Percentiles rank a stretch among this genome's conserved stretches.
These are phyloP conservation scores for Phialocephala subalpina DNA, from an alignment of 2,329 filamentous ascomycete genomes.

Conservation along the genomic window DNA sequence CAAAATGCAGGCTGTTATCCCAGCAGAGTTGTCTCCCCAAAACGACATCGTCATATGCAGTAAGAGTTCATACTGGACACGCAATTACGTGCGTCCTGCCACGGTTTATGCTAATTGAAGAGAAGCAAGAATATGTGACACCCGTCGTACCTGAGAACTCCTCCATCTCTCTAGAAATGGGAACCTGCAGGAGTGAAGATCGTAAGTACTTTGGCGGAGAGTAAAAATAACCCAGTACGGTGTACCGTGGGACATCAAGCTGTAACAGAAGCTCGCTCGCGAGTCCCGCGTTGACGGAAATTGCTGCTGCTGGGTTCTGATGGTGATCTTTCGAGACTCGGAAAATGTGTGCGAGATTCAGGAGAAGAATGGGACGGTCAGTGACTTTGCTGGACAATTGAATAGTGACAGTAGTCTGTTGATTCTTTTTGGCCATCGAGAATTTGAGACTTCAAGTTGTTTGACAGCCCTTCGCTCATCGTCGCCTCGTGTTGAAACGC, in stretches of 20 bases:
- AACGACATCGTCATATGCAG: conserved; percentile 14
- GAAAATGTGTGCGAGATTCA: background rate
- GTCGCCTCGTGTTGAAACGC: background rate
- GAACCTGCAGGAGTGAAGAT: background rate
- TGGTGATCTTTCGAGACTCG: background rate
- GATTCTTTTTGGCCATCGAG: background rate
- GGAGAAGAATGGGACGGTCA: background rate
- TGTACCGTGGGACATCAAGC: background rate
- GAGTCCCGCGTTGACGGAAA: conserved; percentile 3
- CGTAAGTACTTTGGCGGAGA: background rate
- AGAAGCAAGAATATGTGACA: background rate
- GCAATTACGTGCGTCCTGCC: conserved; percentile 1
- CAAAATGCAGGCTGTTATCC: conserved; percentile 5
- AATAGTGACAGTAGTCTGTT: background rate
- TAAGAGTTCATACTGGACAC: conserved; percentile 1
- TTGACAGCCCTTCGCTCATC: background rate
- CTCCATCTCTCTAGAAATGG: background rate
- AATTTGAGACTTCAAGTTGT: background rate
- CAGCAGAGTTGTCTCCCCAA: conserved; percentile 8
- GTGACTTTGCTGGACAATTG: background rate
- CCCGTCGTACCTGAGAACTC: conserved; percentile 5
- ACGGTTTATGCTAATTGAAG: conserved; percentile 5
- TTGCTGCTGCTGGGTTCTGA: background rate
- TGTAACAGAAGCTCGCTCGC: conserved; percentile 7
- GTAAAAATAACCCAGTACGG: background rate